Evolutionary conservation across 306 rosid genomes (phyloP), one percentile per base, ranked within the genome.

Genomic region (Luffa aegyptiaca): DNA sequence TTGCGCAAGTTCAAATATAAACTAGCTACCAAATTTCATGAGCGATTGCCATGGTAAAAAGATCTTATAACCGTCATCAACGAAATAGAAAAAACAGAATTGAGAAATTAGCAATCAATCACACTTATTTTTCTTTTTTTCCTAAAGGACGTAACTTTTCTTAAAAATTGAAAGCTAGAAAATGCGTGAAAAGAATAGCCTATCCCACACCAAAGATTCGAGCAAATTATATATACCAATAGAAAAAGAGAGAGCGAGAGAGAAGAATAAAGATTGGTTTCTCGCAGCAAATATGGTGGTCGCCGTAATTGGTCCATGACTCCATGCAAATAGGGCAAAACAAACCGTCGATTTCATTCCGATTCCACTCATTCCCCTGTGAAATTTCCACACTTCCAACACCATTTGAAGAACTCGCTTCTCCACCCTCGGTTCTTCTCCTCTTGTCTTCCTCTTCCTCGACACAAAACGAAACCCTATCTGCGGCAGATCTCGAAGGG

Each of bases 321-420:
- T 94, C 95, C 94, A 94, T 81, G 83, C 96, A 94, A 78, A 94
- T 94, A 51, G 97, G 88, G 91, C 98, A 92, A 84, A 80, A 59
- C 13, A 94, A 83, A 26, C 93, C 97, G 16, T 90, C 94, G 26
- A 81, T 79, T 52, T 94, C 92, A 49, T 53, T 31, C 84, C 81
- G 79, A 59, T 66, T 86, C 84, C 89, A 84, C 52, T 90, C 91
- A 53, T 69, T 84, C 35, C 84, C 90, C 82, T 89, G 93, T 5
- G 92, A 89, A 53, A 75, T 42, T 11, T 81, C 81, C n/a, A 45
- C 68, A 75, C 55, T 51, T 26, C 81, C 87, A 26, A 37, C 39
- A 62, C 58, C 81, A 21, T 58, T 12, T 10, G 77, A 84, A 9
- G 88, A 82, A 77, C 81, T 62, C 41, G 87, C 87, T 61, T 89